Evolutionary conservation across 257 asterid genomes (phyloP), one percentile per base, ranked within the genome.

Genomic region (Gentiana macrophylla): DNA sequence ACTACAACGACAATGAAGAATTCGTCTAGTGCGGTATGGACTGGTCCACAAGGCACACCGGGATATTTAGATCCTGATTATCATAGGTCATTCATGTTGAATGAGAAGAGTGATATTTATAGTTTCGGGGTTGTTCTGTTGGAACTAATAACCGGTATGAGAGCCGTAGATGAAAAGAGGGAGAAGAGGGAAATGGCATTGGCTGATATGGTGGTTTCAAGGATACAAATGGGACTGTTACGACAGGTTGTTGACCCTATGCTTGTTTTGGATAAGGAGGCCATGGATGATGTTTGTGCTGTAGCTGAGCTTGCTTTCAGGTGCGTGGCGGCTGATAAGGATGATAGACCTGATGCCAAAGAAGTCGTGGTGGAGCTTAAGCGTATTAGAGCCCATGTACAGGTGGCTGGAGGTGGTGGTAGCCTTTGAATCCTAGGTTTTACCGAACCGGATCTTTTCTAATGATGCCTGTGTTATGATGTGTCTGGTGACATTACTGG

Each of bases 11-110:
- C 74, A 0, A 57, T 73, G 9, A 78, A 77, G 9, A 78, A 77
- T 35, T 59, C 84, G 0, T 78, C 95, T 0, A 86, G 85, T 10
- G 93, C 89, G 1, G 95, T 90, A 12, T 82, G 95, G 86, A 90
- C 98, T 1, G 98, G 98, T 32, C 98, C 98, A 4, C 96, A 91
- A 60, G 96, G 98, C 3, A 91, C 98, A 0, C 98, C 98, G 0
- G 98, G 98, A 1, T 91, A 91, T 51, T 66, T 91, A 43, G 98
- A 87, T 66, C 98, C 98, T 0, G 96, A 91, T 71, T 91, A 91
- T 69, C 76, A 91, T 41, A 62, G 71, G 45, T 91, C 98, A 0
- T 91, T 84, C 53, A 60, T 86, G 69, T 59, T 91, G 72, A 91
- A 88, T 35, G 98, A 91, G 68, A 87, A 91, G 80, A 91, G 98